A percentile compares a stretch with the other conserved stretches of the same genome.
phyloP scores from a whole-genome alignment of 352 stramenopile species.

The Phytophthora cajani region DNA sequence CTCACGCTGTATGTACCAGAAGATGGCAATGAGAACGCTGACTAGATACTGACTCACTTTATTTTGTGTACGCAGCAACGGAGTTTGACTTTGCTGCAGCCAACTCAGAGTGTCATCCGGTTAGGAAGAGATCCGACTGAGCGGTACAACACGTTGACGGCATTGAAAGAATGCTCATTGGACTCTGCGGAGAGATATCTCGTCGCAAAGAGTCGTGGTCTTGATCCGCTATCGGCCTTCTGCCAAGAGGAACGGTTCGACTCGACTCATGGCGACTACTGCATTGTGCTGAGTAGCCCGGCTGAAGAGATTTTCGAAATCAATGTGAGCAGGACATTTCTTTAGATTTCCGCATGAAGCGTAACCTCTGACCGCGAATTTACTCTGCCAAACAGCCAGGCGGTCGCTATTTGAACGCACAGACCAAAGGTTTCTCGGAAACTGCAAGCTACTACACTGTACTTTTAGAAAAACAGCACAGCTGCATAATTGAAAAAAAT shows the following conservation, averaged over 20 bases:
- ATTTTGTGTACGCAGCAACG: slow-evolving; percentile 18
- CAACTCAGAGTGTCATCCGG: slow-evolving; percentile 20
- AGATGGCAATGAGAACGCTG: no score
- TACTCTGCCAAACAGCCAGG: no score
- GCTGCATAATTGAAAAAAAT: no score
- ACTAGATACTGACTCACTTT: no score
- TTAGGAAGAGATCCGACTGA: slow-evolving; percentile 26
- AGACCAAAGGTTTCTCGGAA: no score
- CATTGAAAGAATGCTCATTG: no score
- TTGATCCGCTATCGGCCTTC: slow-evolving; percentile 26
- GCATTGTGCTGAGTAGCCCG: slow-evolving; percentile 7
- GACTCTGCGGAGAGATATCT: slow-evolving; percentile 26
- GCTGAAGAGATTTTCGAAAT: no score
- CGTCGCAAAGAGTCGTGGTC: slow-evolving; percentile 19
- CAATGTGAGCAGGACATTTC: no score
- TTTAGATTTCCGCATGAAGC: not conserved
- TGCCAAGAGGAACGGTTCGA: slow-evolving; percentile 46
- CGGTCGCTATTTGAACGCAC: no score
- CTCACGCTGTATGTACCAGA: slow-evolving; percentile 10
- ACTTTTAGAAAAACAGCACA: no score
- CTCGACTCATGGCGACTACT: slow-evolving; percentile 36
- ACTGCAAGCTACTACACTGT: no score
- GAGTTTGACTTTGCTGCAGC: slow-evolving; percentile 15
- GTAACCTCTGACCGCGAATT: no score
- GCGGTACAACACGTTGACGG: slow-evolving; percentile 25